A percentile compares a stretch with the other conserved stretches of the same genome.
These are phyloP conservation scores for Colletotrichum ledebouriae DNA, from an alignment of 2,329 filamentous ascomycete species.

Conservation along the genomic window DNA sequence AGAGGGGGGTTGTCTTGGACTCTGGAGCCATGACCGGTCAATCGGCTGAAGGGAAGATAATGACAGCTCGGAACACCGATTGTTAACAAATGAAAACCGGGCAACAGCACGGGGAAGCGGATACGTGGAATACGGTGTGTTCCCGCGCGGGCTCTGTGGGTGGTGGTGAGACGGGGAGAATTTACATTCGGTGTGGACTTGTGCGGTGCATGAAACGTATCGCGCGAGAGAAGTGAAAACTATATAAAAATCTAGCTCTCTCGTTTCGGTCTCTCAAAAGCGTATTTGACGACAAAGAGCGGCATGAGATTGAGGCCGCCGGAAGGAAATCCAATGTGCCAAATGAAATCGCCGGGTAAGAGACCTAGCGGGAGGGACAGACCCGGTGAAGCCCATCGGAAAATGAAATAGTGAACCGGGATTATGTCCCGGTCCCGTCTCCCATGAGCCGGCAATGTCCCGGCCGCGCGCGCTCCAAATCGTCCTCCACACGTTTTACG, in stretches of 20 bases:
- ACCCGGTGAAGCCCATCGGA: constrained; percentile 3
- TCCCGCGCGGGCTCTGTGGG: background rate
- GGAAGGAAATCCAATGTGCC: background rate
- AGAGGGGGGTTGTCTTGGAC: constrained; percentile 22
- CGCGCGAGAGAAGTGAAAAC: background rate
- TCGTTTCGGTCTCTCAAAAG: background rate
- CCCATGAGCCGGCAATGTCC: constrained; percentile 32
- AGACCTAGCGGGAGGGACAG: background rate
- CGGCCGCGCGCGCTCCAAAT: constrained; percentile 1
- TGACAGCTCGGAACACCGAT: constrained; percentile 34
- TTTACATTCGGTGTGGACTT: background rate
- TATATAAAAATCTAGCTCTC: background rate
- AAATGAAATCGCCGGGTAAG: background rate
- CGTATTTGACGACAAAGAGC: background rate
- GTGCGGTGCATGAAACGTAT: background rate
- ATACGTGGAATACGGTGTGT: background rate
- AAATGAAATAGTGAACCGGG: constrained; percentile 25
- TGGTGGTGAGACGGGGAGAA: background rate
- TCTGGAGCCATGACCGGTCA: constrained; percentile 6
- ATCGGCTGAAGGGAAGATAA: constrained; percentile 28
- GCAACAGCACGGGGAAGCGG: constrained; percentile 20
- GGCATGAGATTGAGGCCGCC: background rate
- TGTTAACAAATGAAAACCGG: constrained; percentile 12
- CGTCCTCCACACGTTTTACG: constrained; percentile 2
- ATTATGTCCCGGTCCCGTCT: constrained; percentile 29